Base-by-base conservation (phyloP, 1,284 basidiomycete species). In the Leccinum angustisporum region DNA sequence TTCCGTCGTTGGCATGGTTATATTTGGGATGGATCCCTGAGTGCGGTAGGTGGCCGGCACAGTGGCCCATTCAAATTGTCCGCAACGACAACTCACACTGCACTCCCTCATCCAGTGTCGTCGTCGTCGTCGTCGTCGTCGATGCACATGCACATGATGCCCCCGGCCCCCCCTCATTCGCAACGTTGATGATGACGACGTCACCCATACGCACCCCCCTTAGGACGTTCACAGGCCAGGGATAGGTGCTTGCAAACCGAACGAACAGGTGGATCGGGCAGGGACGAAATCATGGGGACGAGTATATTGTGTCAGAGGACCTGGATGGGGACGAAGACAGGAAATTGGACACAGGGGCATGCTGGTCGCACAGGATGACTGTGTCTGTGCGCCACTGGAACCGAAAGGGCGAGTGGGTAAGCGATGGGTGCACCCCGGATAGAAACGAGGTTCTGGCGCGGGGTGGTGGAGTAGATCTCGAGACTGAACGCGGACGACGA, bases 141-240 rank as follows among this genome's bases (percentile, higher is more conserved):
- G 25, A 25, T 25, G 25, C 25, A 25, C 25, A 25, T 25, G 1
- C 70, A 69, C 8, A 70, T 86, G 84, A 64, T 88, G 86, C 13
- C 18, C 1, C 18, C 18, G 18, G 18, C 18, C 18, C 18, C 18
- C 18, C 18, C 18, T 21, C 18, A 21, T 21, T 21, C 18, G 18
- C 18, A 21, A 21, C 18, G 18, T 21, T 21, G 18, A 21, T 21
- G 18, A 21, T 21, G 18, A 21, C 18, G 18, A 21, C 18, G 18
- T 21, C 18, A 21, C 18, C 18, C 18, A 21, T 21, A 21, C 18
- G 18, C 18, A 21, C 18, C 18, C 18, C 18, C 18, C 18, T 21
- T 21, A 90, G 76, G 46, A 86, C 73, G 70, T 90, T 89, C 62
- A 85, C 81, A 0, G 87, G 86, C 87, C 86, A 89, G 5, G 86